Evolutionary conservation across 2,329 filamentous ascomycete genomes (phyloP).

Genomic region (Colletotrichum scovillei): DNA sequence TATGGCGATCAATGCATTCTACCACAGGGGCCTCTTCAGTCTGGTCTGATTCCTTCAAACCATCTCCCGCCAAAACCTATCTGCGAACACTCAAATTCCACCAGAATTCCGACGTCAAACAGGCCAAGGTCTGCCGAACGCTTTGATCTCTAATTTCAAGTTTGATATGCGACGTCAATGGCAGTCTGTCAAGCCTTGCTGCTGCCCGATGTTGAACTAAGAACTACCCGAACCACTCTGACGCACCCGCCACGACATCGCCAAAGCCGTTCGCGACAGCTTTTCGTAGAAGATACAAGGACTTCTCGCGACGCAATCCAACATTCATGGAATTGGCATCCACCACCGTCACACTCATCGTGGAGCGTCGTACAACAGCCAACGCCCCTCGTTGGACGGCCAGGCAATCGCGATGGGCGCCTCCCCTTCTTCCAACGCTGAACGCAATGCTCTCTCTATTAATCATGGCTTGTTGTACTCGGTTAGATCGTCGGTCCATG

Average conservation of each 20-base stretch:
- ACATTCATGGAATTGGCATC: conserved; percentile 3
- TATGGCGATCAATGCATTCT: conserved; percentile 31
- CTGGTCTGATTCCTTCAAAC: conserved; percentile 7
- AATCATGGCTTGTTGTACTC: conserved; percentile 13
- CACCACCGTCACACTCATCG: conserved; percentile 24
- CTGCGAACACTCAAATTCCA: background rate
- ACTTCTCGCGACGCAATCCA: background rate
- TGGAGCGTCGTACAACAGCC: conserved; percentile 9
- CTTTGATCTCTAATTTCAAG: conserved; percentile 14
- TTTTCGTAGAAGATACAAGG: background rate
- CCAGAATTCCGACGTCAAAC: conserved; percentile 6
- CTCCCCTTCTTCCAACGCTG: background rate
- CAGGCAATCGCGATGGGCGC: conserved; percentile 9
- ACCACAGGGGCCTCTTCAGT: background rate
- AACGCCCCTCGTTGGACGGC: background rate
- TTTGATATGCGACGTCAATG: conserved; percentile 24
- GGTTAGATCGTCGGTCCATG: conserved; percentile 13
- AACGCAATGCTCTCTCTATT: background rate
- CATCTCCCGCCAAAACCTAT: background rate
- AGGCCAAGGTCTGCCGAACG: conserved; percentile 13
- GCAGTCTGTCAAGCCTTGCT: conserved; percentile 10
- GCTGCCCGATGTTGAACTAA: background rate
- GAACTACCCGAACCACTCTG: background rate
- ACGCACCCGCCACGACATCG: background rate
- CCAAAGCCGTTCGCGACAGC: conserved; percentile 7